Percentiles rank a stretch among this genome's conserved stretches.
Conservation (phyloP, 108 stramenopile genomes). For the Tribonema minus region DNA sequence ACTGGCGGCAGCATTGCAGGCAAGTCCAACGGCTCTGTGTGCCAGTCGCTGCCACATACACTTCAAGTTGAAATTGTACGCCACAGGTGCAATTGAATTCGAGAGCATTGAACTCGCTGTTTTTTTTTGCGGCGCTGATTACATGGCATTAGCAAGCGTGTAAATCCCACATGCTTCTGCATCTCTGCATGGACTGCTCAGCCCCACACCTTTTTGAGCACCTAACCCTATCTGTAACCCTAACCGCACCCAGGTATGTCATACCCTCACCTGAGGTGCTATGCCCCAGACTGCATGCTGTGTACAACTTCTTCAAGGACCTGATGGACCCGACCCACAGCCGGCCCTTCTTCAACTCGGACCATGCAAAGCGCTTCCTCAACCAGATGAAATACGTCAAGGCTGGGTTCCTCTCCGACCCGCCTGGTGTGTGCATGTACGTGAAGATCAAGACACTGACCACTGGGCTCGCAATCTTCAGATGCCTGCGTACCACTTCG, state of each 20-base stretch:
- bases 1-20: background rate
- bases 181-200: no score
- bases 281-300: background rate
- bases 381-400: slow-evolving; percentile 3
- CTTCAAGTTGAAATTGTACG: no score
- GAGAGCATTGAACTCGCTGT: no score
- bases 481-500: background rate
- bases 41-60: no score
- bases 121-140: no score
- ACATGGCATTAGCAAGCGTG: no score
- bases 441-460: background rate
- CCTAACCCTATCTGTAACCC: no score
- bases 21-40: no score
- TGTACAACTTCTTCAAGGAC: background rate
- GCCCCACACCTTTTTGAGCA: no score
- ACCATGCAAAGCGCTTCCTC: background rate
- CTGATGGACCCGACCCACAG: background rate
- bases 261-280: background rate
- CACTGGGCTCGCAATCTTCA: background rate
- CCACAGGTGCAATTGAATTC: no score
- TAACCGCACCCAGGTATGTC: background rate
- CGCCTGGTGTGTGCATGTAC: slow-evolving; percentile 1
- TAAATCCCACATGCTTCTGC: no score
- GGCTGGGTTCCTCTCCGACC: background rate
- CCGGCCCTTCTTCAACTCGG: background rate